Conservation (phyloP, 352 stramenopile species). For the Globisporangium spinosum region DNA sequence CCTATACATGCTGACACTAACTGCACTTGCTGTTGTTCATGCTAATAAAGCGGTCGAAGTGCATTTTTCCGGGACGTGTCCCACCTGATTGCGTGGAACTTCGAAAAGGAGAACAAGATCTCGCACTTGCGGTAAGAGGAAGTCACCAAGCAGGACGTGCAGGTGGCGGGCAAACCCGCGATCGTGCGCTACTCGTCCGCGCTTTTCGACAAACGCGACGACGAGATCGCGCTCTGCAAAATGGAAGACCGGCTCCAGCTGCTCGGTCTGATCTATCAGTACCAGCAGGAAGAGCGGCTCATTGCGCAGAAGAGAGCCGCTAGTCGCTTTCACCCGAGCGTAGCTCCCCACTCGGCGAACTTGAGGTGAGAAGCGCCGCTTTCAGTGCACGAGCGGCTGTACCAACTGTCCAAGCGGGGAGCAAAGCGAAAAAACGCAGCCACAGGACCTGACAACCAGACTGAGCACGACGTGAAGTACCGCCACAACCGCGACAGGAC, state of each 20-base stretch:
- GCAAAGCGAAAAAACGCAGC: background rate
- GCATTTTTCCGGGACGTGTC: conserved; percentile 48
- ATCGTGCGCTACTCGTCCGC: conserved; percentile 31
- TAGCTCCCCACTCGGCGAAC: conserved; percentile 57
- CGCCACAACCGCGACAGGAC: background rate
- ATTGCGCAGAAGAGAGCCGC: conserved; percentile 18
- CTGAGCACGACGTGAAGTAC: background rate
- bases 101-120: conserved; percentile 56
- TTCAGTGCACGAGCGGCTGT: conserved; percentile 51
- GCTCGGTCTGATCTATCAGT: conserved; percentile 65
- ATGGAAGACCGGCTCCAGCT: conserved; percentile 67
- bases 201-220: conserved; percentile 31
- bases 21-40: background rate
- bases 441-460: conserved; percentile 9
- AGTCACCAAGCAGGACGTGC: conserved; percentile 22
- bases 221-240: conserved; percentile 60
- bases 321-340: conserved; percentile 22
- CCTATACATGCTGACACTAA: background rate
- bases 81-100: conserved; percentile 61
- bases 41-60: conserved; percentile 47
- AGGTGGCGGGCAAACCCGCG: conserved; percentile 30
- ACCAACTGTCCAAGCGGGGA: conserved; percentile 35
- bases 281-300: conserved; percentile 55
- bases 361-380: conserved; percentile 24
- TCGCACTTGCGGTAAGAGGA: conserved; percentile 38